These are phyloP conservation scores for Schoenoplectus tabernaemontani DNA, from an alignment of 202 grass and related monocot genomes.

Conservation along the genomic window DNA sequence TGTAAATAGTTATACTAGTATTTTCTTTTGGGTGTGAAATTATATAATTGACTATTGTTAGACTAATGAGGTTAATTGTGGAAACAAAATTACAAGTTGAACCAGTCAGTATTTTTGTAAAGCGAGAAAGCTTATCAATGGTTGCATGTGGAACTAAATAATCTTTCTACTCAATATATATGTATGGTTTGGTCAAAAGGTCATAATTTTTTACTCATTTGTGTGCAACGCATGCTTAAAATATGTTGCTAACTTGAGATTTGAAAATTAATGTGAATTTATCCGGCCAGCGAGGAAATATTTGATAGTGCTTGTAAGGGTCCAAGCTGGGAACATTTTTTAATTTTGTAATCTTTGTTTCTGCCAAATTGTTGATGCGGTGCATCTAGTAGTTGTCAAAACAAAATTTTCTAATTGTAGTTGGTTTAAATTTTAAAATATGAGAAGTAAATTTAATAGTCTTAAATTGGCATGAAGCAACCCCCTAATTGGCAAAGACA, in stretches of 20 bases:
- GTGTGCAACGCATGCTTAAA: background rate
- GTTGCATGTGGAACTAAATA: background rate
- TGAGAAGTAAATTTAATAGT: background rate
- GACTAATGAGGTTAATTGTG: background rate
- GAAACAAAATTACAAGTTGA: background rate
- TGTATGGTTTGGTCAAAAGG: background rate
- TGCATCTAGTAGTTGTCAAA: constrained; percentile 5
- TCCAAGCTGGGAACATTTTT: background rate
- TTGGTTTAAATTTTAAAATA: background rate
- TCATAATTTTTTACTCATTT: background rate
- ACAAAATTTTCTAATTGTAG: background rate
- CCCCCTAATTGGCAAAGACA: constrained; percentile 1
- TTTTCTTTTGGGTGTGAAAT: background rate
- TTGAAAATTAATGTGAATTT: background rate
- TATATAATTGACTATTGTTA: too few species aligned
- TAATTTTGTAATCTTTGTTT: background rate
- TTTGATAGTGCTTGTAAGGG: background rate
- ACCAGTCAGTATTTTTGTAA: background rate
- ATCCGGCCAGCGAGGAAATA: background rate
- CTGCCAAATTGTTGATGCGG: background rate
- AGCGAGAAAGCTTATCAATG: background rate
- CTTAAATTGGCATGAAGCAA: background rate
- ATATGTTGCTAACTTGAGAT: background rate
- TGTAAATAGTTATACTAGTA: background rate
- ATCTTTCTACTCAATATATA: background rate